These are phyloP conservation scores for Apophysomyces variabilis DNA, from an alignment of 371 early-diverging fungal genomes.

Conservation along the genomic window DNA sequence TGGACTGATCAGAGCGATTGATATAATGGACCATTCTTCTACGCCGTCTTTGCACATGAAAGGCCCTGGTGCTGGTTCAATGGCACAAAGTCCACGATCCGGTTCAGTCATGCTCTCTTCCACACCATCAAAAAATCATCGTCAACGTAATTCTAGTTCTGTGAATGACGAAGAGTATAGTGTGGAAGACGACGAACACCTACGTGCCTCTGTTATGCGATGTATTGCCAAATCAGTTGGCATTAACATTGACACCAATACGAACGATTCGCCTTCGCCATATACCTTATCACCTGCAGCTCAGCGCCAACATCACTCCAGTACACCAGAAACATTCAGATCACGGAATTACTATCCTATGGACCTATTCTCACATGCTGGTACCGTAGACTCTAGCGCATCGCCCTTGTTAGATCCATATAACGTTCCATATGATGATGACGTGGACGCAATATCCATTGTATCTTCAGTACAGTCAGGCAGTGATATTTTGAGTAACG, in stretches of 20 bases:
- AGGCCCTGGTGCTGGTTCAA: constrained; percentile 9
- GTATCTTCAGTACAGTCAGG: constrained; percentile 54
- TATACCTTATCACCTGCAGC: constrained; percentile 13
- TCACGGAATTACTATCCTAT: constrained; percentile 35
- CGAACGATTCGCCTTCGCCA: constrained; percentile 17
- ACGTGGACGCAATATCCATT: constrained; percentile 40
- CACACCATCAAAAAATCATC: constrained; percentile 27
- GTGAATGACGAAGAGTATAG: constrained; percentile 47
- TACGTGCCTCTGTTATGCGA: constrained; percentile 67
- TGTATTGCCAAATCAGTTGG: constrained; percentile 60
- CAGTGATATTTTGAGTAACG: constrained; percentile 21
- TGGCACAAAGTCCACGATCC: constrained; percentile 9
- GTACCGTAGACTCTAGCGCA: constrained; percentile 36
- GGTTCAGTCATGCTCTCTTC: constrained; percentile 5
- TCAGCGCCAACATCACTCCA: not conserved
- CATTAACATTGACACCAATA: constrained; percentile 18
- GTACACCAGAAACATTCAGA: constrained; percentile 12
- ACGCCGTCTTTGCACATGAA: constrained; percentile 32
- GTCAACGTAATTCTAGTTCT: constrained; percentile 26
- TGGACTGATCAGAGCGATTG: constrained; percentile 44
- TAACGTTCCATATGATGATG: constrained; percentile 41
- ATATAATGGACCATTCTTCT: constrained; percentile 40
- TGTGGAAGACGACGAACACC: constrained; percentile 66
- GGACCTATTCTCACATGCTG: constrained; percentile 54
- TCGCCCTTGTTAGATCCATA: constrained; percentile 43